phyloP scores from a whole-genome alignment of 192 early-diverging fungal species.

The Gaertneriomyces sp. region DNA sequence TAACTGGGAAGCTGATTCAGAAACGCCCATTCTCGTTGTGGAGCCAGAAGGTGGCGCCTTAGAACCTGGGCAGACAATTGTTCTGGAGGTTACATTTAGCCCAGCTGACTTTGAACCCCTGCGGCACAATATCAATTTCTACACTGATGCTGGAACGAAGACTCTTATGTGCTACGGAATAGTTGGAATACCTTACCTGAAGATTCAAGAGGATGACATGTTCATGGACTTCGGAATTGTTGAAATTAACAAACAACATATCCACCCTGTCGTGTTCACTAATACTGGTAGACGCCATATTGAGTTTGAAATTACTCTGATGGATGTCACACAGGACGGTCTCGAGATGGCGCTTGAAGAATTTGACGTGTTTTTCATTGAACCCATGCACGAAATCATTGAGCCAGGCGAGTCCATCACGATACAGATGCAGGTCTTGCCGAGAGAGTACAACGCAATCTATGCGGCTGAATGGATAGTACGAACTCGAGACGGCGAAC shows the following conservation, averaged over 20 bases:
- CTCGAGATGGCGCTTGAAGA: constrained; percentile 39
- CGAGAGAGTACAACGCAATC: constrained; percentile 46
- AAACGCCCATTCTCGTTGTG: constrained; percentile 27
- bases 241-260: constrained; percentile 49
- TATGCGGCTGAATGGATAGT: constrained; percentile 46
- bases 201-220: constrained; percentile 38
- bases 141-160: constrained; percentile 54
- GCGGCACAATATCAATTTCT: constrained; percentile 42
- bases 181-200: constrained; percentile 58
- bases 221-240: constrained; percentile 54
- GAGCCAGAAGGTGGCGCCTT: constrained; percentile 40
- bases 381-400: constrained; percentile 48
- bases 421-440: constrained; percentile 42
- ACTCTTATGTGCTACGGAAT: constrained; percentile 54
- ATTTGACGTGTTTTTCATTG: constrained; percentile 56
- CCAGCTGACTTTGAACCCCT: constrained; percentile 49
- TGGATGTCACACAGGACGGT: constrained; percentile 37
- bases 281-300: constrained; percentile 55
- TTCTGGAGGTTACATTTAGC: constrained; percentile 44
- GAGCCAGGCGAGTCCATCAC: constrained; percentile 29
- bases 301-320: constrained; percentile 47
- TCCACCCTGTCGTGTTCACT: constrained; percentile 32
- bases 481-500: constrained; percentile 52
- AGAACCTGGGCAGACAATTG: constrained; percentile 39
- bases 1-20: constrained; percentile 42